Base-by-base conservation (phyloP, 2,329 filamentous ascomycete genomes). In the Macrophomina pseudophaseolina region DNA sequence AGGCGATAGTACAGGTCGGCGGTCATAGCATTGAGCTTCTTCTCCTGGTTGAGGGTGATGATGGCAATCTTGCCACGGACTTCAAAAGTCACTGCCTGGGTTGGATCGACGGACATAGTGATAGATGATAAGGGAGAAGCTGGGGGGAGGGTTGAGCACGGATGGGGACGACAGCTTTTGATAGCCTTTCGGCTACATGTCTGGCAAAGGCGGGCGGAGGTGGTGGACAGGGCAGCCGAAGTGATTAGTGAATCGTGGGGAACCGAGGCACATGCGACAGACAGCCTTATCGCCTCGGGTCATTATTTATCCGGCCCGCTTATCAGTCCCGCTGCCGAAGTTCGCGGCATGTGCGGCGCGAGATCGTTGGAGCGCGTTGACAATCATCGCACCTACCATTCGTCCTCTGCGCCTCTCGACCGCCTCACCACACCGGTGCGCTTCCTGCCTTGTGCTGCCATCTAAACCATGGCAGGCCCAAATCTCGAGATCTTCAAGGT, bases 401-500 rank as follows among this genome's bases (percentile, higher is more conserved):
- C 63, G 28, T 14, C 42, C 38, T 48, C 28, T 32, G 11, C 38
- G 5, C 35, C 23, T 35, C 62, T 14, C 35, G 11, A 52, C 52
- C 14, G 9, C 9, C 9, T 53, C 35, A 32, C 53, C 40, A 42
- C 35, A 23, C 32, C 40, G 5, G 23, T 9, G 9, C 42, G 14
- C 32, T 28, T 7, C 56, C 40, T 48, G 67, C 81, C 66, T 75
- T 77, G 33, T 40, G 23, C n/a, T 11, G 14, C 6, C 7, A 49
- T 9, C 12, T 5, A 18, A 48, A n/a, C 77, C 84, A 86, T 97
- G 88, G 92, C 88, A 63, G 93, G 94, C 64, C 87, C 94, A 33
- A 97, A 97, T 79, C 87, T 98, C 67, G 94, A 98, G 84, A 88
- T 97, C 71, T 94, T 97, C 86, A 98, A 97, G 84, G 94, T 95